Percentiles rank a stretch among this genome's conserved stretches.
phyloP scores from a whole-genome alignment of 2,329 filamentous ascomycete species.

The Pseudofabraea citricarpa region DNA sequence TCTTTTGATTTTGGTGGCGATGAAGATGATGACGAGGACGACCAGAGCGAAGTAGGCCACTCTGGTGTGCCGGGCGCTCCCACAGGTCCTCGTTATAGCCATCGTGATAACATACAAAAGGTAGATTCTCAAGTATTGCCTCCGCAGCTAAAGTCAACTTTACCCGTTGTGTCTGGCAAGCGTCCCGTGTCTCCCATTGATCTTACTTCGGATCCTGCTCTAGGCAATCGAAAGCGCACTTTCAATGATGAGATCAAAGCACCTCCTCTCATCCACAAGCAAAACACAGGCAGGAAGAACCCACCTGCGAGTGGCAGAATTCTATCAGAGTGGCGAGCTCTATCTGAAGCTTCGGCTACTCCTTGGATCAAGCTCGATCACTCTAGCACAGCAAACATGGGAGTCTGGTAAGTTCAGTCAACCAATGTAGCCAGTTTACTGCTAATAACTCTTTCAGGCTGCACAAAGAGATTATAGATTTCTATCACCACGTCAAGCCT shows the following conservation, averaged over 20 bases:
- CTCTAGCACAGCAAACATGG: constrained; percentile 45
- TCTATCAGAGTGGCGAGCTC: constrained; percentile 35
- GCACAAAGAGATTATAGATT: constrained; percentile 86
- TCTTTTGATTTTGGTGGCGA: constrained; percentile 69
- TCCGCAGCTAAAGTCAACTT: constrained; percentile 9
- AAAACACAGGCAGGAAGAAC: constrained; percentile 13
- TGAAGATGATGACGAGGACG: constrained; percentile 25
- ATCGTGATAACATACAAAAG: background rate
- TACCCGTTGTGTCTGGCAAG: constrained; percentile 8
- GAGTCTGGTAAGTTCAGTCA: constrained; percentile 46
- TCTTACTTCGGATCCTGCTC: constrained; percentile 34
- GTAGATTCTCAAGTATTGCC: background rate
- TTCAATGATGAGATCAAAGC: constrained; percentile 56
- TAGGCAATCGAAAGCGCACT: constrained; percentile 71
- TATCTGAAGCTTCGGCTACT: constrained; percentile 33
- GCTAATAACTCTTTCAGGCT: constrained; percentile 47
- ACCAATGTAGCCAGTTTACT: constrained; percentile 11
- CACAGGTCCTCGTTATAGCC: constrained; percentile 5
- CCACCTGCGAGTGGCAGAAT: constrained; percentile 25
- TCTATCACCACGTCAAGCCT: constrained; percentile 80
- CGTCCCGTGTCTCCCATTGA: constrained; percentile 14
- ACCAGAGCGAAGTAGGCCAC: constrained; percentile 8
- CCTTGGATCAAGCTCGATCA: constrained; percentile 63
- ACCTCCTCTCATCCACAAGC: constrained; percentile 19
- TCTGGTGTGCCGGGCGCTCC: constrained; percentile 5